Evolutionary conservation across 208 protist species (phyloP).

Genomic region (Strigomonas galati): DNA sequence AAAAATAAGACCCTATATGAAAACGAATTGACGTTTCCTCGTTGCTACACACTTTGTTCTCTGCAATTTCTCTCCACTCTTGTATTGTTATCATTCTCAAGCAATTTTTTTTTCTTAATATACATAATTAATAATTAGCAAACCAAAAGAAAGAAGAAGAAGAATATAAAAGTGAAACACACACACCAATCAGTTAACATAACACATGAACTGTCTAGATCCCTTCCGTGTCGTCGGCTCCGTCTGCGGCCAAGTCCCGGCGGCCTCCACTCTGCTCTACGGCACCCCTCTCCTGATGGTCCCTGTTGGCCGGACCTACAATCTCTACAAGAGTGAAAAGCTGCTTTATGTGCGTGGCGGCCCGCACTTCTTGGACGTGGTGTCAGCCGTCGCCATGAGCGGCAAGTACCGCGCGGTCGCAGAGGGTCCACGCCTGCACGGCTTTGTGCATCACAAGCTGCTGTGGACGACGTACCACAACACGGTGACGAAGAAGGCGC

Average conservation of each 20-base stretch:
- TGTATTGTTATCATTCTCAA: slow-evolving; percentile 11
- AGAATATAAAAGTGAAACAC: too few species aligned
- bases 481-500: slow-evolving; percentile 33
- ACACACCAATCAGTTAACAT: too few species aligned
- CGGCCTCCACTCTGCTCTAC: slow-evolving; percentile 71
- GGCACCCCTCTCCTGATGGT: slow-evolving; percentile 79
- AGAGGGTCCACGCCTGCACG: slow-evolving; percentile 74
- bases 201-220: slow-evolving; percentile 62
- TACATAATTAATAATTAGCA: neutral
- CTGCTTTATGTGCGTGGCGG: slow-evolving; percentile 79
- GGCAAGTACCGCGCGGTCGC: slow-evolving; percentile 78
- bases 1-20: too few species aligned
- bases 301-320: slow-evolving; percentile 74
- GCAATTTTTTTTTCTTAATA: slow-evolving; percentile 3
- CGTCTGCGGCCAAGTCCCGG: slow-evolving; percentile 67
- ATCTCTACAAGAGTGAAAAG: slow-evolving; percentile 82
- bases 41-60: slow-evolving; percentile 5
- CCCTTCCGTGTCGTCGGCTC: slow-evolving; percentile 83
- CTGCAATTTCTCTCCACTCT: slow-evolving; percentile 9
- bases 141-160: slow-evolving; percentile 13
- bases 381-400: slow-evolving; percentile 70
- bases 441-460: slow-evolving; percentile 75
- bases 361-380: slow-evolving; percentile 48
- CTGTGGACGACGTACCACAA: slow-evolving; percentile 67
- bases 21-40: too few species aligned